Evolutionary conservation across 768 basidiomycete genomes (phyloP), one percentile per base, ranked within the genome.

Genomic region (Agrocybe chaxingu): DNA sequence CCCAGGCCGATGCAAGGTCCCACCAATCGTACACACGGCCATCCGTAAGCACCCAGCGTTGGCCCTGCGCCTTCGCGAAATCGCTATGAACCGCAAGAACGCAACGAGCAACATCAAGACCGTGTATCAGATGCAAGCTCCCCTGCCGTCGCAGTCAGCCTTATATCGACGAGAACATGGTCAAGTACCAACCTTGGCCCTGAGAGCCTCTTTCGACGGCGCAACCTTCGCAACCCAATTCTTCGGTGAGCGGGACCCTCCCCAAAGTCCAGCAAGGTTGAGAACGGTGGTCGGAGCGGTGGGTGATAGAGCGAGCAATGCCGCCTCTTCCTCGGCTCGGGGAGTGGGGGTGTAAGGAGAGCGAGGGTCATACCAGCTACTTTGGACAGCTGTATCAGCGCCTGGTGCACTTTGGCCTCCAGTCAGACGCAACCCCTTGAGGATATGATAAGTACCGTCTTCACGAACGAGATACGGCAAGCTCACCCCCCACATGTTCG

Each of bases 21-120:
- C 82, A 85, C 83, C 83, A 85, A 61, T 86, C 84, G 57, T 84
- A 82, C 35, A 81, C 74, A 6, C 79, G 73, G 13, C 69, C 69
- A 53, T 83, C 80, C 2, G 77, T 80, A 32, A 82, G 61, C 3
- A 82, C 58, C 81, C 80, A 83, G 5, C 82, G 72, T 58, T 82
- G 71, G 0, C 80, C 81, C 3, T 62, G 54, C 1, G 80, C 75
- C 39, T 69, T 71, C 29, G 53, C 45, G 44, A 77, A 77, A 29
- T 76, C 53, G 8, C 56, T 55, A 56, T 79, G 79, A 1, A 85
- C 72, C n/a, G 82, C 81, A 31, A 85, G 65, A 55, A 86, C 74
- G 8, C 78, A 78, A 10, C 80, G 75, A 10, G 84, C 72, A 44
- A 84, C 71, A 60, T 86, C 84, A 40, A 71, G 36, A 1, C 82